Evolutionary conservation across 1,284 basidiomycete species (phyloP).

Genomic region (Rhodotorula sp.): DNA sequence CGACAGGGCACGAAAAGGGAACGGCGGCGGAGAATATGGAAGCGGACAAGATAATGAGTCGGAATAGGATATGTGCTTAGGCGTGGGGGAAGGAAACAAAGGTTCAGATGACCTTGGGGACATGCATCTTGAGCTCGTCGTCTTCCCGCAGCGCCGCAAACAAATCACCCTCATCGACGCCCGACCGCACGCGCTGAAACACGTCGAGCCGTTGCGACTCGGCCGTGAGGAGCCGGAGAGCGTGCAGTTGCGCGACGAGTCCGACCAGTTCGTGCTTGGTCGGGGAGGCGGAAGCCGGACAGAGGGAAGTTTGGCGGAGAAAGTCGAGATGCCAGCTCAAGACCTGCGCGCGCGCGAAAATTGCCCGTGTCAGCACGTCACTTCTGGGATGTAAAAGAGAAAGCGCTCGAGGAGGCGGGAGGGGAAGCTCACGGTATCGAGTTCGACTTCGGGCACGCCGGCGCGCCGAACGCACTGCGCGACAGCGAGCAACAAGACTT

Average conservation of each 20-base stretch:
- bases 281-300: slow-evolving; percentile 12
- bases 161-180: slow-evolving; percentile 42
- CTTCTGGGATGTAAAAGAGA: too few relatives aligned
- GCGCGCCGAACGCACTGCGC: slow-evolving; percentile 78
- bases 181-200: slow-evolving; percentile 38
- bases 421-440: slow-evolving; percentile 37
- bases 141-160: slow-evolving; percentile 43
- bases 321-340: slow-evolving; percentile 44
- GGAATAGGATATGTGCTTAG: too few relatives aligned
- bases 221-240: slow-evolving; percentile 40
- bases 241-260: slow-evolving; percentile 36
- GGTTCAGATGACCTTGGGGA: slow-evolving; percentile 18
- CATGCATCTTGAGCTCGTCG: slow-evolving; percentile 27
- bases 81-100: too few relatives aligned
- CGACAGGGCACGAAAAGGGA: background rate
- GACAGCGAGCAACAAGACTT: slow-evolving; percentile 82
- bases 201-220: slow-evolving; percentile 42
- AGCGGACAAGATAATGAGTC: background rate
- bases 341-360: slow-evolving; percentile 26
- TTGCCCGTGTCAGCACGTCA: background rate
- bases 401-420: background rate
- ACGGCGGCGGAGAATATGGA: background rate
- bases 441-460: slow-evolving; percentile 59
- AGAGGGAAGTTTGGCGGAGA: slow-evolving; percentile 39
- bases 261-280: slow-evolving; percentile 37